Evolutionary conservation across 192 early-diverging fungal species (phyloP), one percentile per base, ranked within the genome.

Genomic region (Backusella parvicylindrica): DNA sequence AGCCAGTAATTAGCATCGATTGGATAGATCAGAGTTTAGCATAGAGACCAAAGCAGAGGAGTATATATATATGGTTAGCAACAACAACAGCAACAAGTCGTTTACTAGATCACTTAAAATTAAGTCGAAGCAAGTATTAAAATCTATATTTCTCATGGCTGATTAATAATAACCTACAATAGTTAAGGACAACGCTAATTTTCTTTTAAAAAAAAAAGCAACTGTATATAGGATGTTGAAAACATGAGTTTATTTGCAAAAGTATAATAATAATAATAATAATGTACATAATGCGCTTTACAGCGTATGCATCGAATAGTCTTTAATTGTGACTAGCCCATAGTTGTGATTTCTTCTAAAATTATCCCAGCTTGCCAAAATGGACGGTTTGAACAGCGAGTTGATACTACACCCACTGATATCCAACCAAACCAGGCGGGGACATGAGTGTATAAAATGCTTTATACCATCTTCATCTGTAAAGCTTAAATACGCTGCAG

Each of bases 331-430:
- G 23, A 30, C 70, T 43, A 72, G 15, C 1, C 70, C 43, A 60
- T 13, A 9, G 4, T 60, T 26, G 18, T 31, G 40, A 0, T 40
- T 18, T 47, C 23, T 31, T 53, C 75, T 70, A 37, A 31, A 26
- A 16, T 3, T 23, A 16, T 26, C 21, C 53, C 69, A 77, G 11
- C 13, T 40, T 1, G 71, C 40, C 18, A 77, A 23, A 28, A 77
- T 21, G 5, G 35, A 0, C 5, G 36, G 31, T 53, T 77, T 77
- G 31, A 71, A 65, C 21, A 71, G 16, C 12, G 56, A 18, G 5
- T 71, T 71, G 38, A 77, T 77, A 23, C 64, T 64, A 66, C 60
- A 71, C 2, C 69, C 60, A 7, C 70, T 66, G 12, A 77, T 67
- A 64, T 77, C 56, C 49, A 77, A 11, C 53, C 53, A 71, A 13